Evolutionary conservation across 1,139 yeast genomes (phyloP).

Genomic region (Nakaseomyces uthaithaninus): DNA sequence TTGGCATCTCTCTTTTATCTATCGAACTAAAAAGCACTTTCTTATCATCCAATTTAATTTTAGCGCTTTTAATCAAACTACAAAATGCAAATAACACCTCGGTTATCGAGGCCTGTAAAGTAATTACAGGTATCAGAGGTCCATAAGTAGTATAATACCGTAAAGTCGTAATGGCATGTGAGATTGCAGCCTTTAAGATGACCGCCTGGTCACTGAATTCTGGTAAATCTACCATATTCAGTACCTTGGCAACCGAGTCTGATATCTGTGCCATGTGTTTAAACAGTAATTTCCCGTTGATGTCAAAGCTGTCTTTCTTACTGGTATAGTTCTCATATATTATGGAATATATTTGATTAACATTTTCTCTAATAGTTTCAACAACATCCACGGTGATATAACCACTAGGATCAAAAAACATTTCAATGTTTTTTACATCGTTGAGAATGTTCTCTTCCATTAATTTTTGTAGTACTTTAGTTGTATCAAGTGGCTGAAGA

Average conservation of each 20-base stretch:
- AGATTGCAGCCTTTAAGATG: constrained; percentile 58
- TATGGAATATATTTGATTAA: not conserved
- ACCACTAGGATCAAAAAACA: constrained; percentile 4
- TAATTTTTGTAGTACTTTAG: not conserved
- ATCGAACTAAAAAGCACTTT: not conserved
- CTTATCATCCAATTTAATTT: constrained; percentile 33
- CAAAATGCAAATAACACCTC: constrained; percentile 69
- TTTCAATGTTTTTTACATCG: not conserved
- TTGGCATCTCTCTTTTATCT: not conserved
- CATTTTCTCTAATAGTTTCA: constrained; percentile 1
- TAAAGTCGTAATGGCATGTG: constrained; percentile 70
- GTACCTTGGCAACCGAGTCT: constrained; percentile 40
- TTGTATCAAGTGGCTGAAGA: constrained; percentile 1
- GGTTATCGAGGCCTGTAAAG: constrained; percentile 70
- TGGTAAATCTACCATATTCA: constrained; percentile 19
- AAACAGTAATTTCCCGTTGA: constrained; percentile 39
- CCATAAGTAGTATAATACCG: constrained; percentile 62
- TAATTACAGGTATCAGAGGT: constrained; percentile 49
- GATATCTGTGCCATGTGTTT: constrained; percentile 49
- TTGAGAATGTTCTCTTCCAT: constrained; percentile 5
- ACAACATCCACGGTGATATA: constrained; percentile 5
- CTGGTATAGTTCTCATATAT: constrained; percentile 10
- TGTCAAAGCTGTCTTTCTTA: constrained; percentile 33
- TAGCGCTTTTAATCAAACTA: constrained; percentile 54
- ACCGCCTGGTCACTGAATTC: constrained; percentile 21